These are phyloP conservation scores for Hericium coralloides DNA, from an alignment of 768 basidiomycete species.

Conservation along the genomic window DNA sequence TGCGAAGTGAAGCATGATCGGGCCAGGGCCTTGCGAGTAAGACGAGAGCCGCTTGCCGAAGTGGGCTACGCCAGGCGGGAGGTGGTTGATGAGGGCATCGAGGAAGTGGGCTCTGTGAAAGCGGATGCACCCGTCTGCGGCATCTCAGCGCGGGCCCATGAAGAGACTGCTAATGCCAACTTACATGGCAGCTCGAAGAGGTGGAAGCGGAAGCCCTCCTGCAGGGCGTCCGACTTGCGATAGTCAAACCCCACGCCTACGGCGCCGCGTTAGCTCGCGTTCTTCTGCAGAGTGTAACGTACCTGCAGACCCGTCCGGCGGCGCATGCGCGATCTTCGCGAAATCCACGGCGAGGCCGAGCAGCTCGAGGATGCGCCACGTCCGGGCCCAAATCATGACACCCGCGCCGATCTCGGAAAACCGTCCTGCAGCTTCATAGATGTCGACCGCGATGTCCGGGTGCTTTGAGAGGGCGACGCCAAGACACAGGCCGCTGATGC, in stretches of 20 bases:
- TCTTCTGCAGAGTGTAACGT: not conserved
- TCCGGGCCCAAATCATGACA: conserved; percentile 23
- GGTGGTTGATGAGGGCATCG: conserved; percentile 28
- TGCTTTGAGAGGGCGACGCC: conserved; percentile 21
- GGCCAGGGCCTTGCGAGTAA: conserved; percentile 4
- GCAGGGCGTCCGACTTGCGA: conserved; percentile 31
- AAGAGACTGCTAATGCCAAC: not conserved
- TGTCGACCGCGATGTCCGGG: conserved; percentile 18
- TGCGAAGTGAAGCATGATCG: conserved; percentile 15
- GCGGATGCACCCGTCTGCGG: conserved; percentile 24
- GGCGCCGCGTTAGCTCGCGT: not conserved
- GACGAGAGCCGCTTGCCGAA: conserved; percentile 23
- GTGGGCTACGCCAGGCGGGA: conserved; percentile 19
- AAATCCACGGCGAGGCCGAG: conserved; percentile 20
- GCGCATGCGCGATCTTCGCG: conserved; percentile 17
- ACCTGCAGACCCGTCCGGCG: conserved; percentile 15
- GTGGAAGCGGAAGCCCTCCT: conserved; percentile 32
- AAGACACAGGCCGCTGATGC: conserved; percentile 23
- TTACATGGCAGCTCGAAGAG: conserved; percentile 34
- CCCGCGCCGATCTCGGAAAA: conserved; percentile 45
- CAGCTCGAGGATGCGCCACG: conserved; percentile 19
- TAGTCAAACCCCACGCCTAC: conserved; percentile 38
- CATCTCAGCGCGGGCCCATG: not conserved
- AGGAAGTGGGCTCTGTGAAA: conserved; percentile 44
- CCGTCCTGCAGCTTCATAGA: conserved; percentile 29